These are phyloP conservation scores for Orbilia javanica DNA, from an alignment of 2,329 filamentous ascomycete species.

Conservation along the genomic window DNA sequence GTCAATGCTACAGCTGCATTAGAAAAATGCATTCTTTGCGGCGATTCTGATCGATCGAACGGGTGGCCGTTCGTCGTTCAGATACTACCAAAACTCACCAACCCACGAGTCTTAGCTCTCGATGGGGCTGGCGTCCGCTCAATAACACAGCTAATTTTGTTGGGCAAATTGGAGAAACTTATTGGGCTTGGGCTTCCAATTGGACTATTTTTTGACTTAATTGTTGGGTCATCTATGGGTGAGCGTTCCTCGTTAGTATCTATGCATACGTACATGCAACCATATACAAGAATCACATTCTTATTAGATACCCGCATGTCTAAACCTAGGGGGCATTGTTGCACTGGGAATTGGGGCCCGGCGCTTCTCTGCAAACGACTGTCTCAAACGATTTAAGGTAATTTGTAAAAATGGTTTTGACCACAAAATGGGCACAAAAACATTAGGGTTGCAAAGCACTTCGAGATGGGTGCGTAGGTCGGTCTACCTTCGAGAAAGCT, in stretches of 20 bases:
- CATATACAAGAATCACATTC: no score
- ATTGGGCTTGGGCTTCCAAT: slow-evolving; percentile 26
- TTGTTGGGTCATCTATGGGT: slow-evolving; percentile 17
- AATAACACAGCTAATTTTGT: slow-evolving; percentile 10
- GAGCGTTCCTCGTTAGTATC: neutral
- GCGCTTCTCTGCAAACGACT: neutral
- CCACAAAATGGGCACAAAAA: neutral
- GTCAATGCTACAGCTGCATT: neutral
- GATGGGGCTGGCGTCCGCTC: slow-evolving; percentile 30
- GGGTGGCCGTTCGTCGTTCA: slow-evolving; percentile 18
- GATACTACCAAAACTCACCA: neutral
- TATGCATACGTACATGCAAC: no score
- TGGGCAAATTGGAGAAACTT: neutral
- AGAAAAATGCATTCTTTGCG: slow-evolving; percentile 9
- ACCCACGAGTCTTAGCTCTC: slow-evolving; percentile 12
- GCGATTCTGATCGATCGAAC: neutral
- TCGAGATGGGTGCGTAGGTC: neutral
- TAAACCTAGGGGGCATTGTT: slow-evolving; percentile 13
- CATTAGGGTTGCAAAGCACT: neutral
- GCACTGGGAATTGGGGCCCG: slow-evolving; percentile 9
- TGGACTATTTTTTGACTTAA: slow-evolving; percentile 25
- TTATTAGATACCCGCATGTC: neutral
- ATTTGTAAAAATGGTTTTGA: neutral
- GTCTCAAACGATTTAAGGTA: neutral
- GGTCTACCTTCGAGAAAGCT: neutral